Percentiles rank a stretch among this genome's conserved stretches.
Conservation (phyloP, 805 yeast species). For the Tetrapisispora nanseiensis region DNA sequence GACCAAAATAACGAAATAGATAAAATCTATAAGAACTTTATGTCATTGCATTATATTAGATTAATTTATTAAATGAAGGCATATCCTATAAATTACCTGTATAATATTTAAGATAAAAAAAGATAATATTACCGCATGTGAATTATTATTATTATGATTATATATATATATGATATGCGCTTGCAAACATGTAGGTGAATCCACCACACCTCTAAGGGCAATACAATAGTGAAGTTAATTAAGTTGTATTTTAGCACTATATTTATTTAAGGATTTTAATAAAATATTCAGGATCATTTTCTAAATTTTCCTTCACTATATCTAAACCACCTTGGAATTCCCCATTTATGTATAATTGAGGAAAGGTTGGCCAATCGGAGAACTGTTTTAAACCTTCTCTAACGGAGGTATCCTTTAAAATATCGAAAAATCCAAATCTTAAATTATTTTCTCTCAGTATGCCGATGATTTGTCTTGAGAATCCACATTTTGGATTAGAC, state of each 20-base stretch:
- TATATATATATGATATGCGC: too few relatives aligned
- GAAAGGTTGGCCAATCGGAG: slow-evolving; percentile 99
- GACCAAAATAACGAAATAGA: too few relatives aligned
- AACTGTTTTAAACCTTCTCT: slow-evolving; percentile 86
- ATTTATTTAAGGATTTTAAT: slow-evolving; percentile 44
- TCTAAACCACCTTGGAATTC: slow-evolving; percentile 98
- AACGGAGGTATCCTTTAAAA: slow-evolving; percentile 86
- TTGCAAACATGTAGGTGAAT: too few relatives aligned
- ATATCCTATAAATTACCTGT: too few relatives aligned
- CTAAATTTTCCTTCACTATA: slow-evolving; percentile 84
- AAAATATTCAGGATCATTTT: slow-evolving; percentile 83
- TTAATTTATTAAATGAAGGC: too few relatives aligned
- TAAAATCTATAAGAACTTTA: not conserved
- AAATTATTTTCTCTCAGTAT: slow-evolving; percentile 91
- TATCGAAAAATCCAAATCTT: slow-evolving; percentile 94
- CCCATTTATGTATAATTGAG: slow-evolving; percentile 88
- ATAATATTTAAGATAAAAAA: too few relatives aligned
- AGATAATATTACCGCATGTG: too few relatives aligned
- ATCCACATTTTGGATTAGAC: slow-evolving; percentile 95
- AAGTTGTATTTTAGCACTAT: not conserved
- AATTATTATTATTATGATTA: too few relatives aligned
- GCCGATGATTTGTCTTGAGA: slow-evolving; percentile 91
- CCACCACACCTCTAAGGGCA: too few relatives aligned
- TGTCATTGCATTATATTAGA: slow-evolving; percentile 3
- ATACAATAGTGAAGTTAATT: not conserved